Evolutionary conservation across 768 basidiomycete species (phyloP).

Genomic region (Russula lepida): DNA sequence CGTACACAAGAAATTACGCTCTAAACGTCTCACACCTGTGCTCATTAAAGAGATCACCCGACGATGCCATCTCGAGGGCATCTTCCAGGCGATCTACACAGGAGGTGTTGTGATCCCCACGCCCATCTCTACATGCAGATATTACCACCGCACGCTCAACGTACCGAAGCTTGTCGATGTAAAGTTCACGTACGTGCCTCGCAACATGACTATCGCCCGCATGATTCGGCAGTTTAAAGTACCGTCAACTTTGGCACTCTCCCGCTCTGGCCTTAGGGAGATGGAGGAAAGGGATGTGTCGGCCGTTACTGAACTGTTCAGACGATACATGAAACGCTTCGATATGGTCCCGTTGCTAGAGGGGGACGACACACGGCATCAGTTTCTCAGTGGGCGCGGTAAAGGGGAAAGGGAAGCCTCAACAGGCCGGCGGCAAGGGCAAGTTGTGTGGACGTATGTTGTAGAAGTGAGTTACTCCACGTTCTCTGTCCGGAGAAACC

Average conservation of each 20-base stretch:
- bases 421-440: constrained; percentile 51
- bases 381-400: constrained; percentile 81
- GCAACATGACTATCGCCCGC: constrained; percentile 84
- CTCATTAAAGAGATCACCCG: constrained; percentile 97
- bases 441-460: constrained; percentile 95
- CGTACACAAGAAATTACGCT: constrained; percentile 94
- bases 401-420: constrained; percentile 40
- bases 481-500: too few species aligned
- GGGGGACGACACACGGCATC: constrained; percentile 75
- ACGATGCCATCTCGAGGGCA: constrained; percentile 77
- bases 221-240: constrained; percentile 74
- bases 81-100: constrained; percentile 98
- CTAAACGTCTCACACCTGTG: constrained; percentile 90
- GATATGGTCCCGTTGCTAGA: constrained; percentile 70
- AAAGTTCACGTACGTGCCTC: constrained; percentile 80
- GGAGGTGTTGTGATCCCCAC: constrained; percentile 91
- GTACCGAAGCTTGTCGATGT: constrained; percentile 87
- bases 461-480: constrained; percentile 58
- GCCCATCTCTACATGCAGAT: constrained; percentile 84
- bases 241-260: constrained; percentile 39
- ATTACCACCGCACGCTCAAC: constrained; percentile 88
- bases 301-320: constrained; percentile 61
- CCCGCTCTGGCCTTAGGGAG: constrained; percentile 63
- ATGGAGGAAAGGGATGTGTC: constrained; percentile 76
- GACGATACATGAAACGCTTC: constrained; percentile 77